Evolutionary conservation across 129 eudicot genomes (phyloP), one percentile per base, ranked within the genome.

Genomic region (Rutidosis leptorrhynchoides): DNA sequence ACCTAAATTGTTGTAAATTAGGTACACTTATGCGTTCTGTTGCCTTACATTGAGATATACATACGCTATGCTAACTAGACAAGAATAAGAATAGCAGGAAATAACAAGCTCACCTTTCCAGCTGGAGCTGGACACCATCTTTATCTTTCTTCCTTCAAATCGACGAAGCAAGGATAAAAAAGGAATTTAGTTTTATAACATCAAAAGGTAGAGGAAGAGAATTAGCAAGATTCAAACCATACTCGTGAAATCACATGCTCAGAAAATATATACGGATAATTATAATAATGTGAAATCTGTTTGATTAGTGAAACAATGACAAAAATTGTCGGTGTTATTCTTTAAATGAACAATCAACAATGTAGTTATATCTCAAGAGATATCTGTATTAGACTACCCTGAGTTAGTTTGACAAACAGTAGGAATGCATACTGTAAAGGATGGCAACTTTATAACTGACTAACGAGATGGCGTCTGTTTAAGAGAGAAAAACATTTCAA

Each of bases 81-180:
- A 37, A 11, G 3, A 11, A 15, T 20, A 61, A 42, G 24, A 30
- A 61, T 4, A 45, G 23, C 4, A 8, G 57, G 56, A 29, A 49
- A 66, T 30, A 64, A 24, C 46, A 75, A 74, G 77, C 90, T 81
- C 77, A 91, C 97, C 79, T 85, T 74, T 87, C 90, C 76, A 91
- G 90, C 78, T 87, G 96, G 69, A 85, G 81, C 80, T 91, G 97
- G 72, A 91, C 94, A 23, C 85, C 76, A 83, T 92, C 98, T 75
- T 85, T 92, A 83, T 88, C 98, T 75, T 85, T 92, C 81, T 62
- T 74, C 95, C 98, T 88, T 64, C 15, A 67, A 71, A 68, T 58
- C 54, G 62, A 75, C 49, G 64, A 58, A 45, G 24, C 58, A 53
- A 56, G 22, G 55, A 62, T 55, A 63, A 37, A 37, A 37, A 37